phyloP scores from a whole-genome alignment of 495 filamentous ascomycete species.

The Lindgomyces ingoldianus region DNA sequence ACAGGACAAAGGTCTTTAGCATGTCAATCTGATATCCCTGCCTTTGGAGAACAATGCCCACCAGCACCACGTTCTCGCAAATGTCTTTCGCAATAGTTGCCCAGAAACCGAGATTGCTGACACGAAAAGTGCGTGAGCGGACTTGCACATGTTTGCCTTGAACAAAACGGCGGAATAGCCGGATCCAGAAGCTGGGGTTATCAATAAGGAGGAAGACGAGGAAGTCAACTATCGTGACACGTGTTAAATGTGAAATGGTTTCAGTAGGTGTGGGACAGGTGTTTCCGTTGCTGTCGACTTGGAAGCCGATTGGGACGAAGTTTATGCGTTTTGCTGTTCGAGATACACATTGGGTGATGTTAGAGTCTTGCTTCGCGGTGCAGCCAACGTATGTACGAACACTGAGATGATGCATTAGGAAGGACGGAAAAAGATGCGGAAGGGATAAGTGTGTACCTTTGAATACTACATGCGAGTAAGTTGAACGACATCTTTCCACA shows the following conservation, averaged over 20 bases:
- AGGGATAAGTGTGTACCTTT: neutral
- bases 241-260: constrained; percentile 7
- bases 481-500: constrained; percentile 5
- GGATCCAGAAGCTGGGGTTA: neutral
- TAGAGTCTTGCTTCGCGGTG: neutral
- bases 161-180: neutral
- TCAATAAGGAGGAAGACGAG: constrained; percentile 5
- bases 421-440: too few species aligned
- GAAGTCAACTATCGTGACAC: constrained; percentile 15
- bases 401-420: neutral
- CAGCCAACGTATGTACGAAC: constrained; percentile 1
- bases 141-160: constrained; percentile 1
- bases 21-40: constrained; percentile 15
- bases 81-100: constrained; percentile 15
- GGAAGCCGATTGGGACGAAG: constrained; percentile 27
- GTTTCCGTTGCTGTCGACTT: constrained; percentile 23
- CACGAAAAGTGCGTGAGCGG: constrained; percentile 4
- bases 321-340: constrained; percentile 16
- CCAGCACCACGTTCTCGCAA: constrained; percentile 13
- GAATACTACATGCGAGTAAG: constrained; percentile 1
- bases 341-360: constrained; percentile 5
- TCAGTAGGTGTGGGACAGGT: constrained; percentile 3
- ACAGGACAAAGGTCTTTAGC: constrained; percentile 1
- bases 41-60: constrained; percentile 9
- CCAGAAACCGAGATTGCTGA: constrained; percentile 23